These are phyloP conservation scores for Blepharisma undulans DNA, from an alignment of 169 alveolate genomes.

Conservation along the genomic window DNA sequence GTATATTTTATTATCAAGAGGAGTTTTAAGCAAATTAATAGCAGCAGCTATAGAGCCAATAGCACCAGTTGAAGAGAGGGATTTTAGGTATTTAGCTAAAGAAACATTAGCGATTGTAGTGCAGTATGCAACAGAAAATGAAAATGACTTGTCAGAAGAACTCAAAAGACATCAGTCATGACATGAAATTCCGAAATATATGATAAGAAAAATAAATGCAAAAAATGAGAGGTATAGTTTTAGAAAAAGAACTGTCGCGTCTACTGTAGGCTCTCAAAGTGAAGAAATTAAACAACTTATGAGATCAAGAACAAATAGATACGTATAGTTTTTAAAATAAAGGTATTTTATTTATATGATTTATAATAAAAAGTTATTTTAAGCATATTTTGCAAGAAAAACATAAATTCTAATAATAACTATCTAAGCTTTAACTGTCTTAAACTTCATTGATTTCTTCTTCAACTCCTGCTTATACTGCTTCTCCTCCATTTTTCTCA, in stretches of 20 bases:
- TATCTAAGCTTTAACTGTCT: slow-evolving; percentile 27
- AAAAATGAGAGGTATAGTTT: background rate
- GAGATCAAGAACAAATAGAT: background rate
- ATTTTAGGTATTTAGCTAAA: background rate
- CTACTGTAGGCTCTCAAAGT: background rate
- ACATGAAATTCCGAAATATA: background rate
- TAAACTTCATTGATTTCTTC: slow-evolving; percentile 13
- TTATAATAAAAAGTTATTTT: too few relatives aligned
- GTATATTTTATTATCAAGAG: background rate
- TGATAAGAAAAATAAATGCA: background rate
- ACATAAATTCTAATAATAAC: background rate
- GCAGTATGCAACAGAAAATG: background rate
- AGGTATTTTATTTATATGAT: background rate
- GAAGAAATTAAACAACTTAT: background rate
- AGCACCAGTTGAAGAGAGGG: background rate
- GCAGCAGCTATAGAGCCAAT: background rate
- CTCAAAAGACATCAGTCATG: background rate
- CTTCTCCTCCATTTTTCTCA: slow-evolving; percentile 33
- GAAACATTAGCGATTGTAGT: background rate
- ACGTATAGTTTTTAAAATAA: background rate
- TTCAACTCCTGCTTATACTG: slow-evolving; percentile 10
- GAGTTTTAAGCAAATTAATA: background rate
- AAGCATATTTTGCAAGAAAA: too few relatives aligned
- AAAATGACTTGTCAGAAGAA: background rate
- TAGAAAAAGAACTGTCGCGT: background rate